A percentile compares a stretch with the other conserved stretches of the same genome.
Conservation (phyloP, 179 eudicot genomes). For the Pouteria campechiana region DNA sequence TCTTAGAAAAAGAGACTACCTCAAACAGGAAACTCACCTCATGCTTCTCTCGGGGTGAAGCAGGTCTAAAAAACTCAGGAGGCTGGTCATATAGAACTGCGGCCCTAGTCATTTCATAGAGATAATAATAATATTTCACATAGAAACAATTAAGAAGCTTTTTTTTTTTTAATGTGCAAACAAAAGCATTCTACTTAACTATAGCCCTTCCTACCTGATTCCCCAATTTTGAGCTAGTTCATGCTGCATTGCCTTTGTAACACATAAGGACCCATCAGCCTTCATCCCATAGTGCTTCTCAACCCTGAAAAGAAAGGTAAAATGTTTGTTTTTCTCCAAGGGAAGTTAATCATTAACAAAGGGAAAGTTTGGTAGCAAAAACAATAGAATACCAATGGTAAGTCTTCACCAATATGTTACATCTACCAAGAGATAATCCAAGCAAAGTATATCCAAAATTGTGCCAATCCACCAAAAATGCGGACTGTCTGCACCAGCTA, state of each 20-base stretch:
- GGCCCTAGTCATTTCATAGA: conserved; percentile 27
- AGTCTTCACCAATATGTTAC: conserved; percentile 63
- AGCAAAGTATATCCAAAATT: conserved; percentile 94
- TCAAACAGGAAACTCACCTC: conserved; percentile 25
- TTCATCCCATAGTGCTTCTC: conserved; percentile 82
- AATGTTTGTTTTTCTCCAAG: background rate
- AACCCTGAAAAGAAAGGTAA: conserved; percentile 29
- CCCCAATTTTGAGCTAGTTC: conserved; percentile 95
- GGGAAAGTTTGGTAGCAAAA: background rate
- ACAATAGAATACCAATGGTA: conserved; percentile 58
- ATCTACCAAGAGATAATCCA: conserved; percentile 84
- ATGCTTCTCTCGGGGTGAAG: conserved; percentile 81
- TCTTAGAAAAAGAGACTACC: background rate
- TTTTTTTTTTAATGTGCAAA: too few relatives aligned
- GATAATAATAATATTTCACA: background rate
- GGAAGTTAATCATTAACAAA: conserved; percentile 2
- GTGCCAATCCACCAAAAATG: conserved; percentile 89
- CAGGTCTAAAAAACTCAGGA: conserved; percentile 80
- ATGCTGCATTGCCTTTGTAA: conserved; percentile 95
- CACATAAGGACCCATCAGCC: conserved; percentile 92
- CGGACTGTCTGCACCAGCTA: conserved; percentile 69
- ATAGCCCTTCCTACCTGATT: conserved; percentile 44
- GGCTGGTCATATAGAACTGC: conserved; percentile 92
- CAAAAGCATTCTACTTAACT: too few relatives aligned
- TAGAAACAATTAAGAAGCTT: background rate